Evolutionary conservation across 1,284 basidiomycete species (phyloP).

Genomic region (Salmacisia buchloeana): DNA sequence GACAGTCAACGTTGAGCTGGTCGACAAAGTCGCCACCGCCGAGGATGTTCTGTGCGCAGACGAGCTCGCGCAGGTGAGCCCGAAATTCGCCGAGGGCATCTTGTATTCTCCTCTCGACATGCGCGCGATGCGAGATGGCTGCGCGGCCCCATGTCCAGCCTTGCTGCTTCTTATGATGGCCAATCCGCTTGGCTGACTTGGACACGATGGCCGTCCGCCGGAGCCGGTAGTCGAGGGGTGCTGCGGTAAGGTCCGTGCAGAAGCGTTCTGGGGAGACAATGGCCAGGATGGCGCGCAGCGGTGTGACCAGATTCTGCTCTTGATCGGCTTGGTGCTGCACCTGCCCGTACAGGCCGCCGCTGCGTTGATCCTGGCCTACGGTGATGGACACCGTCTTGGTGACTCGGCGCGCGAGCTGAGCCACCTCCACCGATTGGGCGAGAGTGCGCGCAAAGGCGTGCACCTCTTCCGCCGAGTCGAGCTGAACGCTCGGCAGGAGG

Average conservation of each 20-base stretch:
- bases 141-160: not conserved
- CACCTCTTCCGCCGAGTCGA: not conserved
- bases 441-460: not conserved
- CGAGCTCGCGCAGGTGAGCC: not conserved
- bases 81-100: not conserved
- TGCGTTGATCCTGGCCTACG: not conserved
- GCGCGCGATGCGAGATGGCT: not conserved
- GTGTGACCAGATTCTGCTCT: not conserved
- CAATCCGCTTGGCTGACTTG: not conserved
- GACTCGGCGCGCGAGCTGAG: not conserved
- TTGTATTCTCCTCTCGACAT: not conserved
- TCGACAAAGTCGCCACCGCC: not conserved
- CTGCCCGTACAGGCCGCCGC: not conserved
- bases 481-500: not conserved
- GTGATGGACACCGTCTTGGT: not conserved
- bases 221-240: slow-evolving; percentile 4
- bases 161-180: not conserved
- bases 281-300: not conserved
- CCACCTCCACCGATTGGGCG: not conserved
- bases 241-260: not conserved
- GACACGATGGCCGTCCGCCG: not conserved
- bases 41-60: slow-evolving; percentile 2
- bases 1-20: not conserved
- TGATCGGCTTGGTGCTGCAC: not conserved
- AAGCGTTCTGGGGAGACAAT: not conserved